A percentile compares a stretch with the other conserved stretches of the same genome.
Evolutionary conservation across 352 stramenopile genomes (phyloP).

Genomic region (Globisporangium orthogonon): DNA sequence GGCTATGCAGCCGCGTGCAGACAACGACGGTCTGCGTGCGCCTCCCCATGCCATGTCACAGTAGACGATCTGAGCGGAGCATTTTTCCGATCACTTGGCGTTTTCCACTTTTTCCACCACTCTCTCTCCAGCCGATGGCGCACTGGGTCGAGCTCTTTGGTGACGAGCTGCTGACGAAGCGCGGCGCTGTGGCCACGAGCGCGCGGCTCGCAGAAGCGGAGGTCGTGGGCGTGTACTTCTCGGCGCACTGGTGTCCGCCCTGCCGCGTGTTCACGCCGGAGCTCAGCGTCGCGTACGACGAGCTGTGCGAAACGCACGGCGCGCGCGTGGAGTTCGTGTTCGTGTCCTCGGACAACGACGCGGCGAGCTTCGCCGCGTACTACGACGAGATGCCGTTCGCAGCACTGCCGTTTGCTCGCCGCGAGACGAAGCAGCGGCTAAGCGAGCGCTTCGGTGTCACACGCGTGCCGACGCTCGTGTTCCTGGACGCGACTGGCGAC

Average conservation of each 20-base stretch:
- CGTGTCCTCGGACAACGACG: constrained; percentile 36
- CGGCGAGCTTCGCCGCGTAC: constrained; percentile 55
- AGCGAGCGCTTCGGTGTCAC: constrained; percentile 66
- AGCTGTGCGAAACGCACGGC: constrained; percentile 31
- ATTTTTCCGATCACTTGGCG: not conserved
- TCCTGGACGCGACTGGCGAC: constrained; percentile 76
- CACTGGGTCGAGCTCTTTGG: constrained; percentile 14
- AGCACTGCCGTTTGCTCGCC: constrained; percentile 69
- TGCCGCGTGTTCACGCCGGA: constrained; percentile 80
- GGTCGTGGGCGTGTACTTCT: constrained; percentile 78
- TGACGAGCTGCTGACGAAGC: constrained; percentile 14
- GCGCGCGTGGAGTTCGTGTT: constrained; percentile 57
- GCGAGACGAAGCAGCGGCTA: constrained; percentile 43
- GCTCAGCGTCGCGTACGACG: constrained; percentile 53
- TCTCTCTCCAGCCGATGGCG: not conserved
- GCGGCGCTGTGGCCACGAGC: constrained; percentile 10
- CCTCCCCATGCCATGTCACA: not conserved
- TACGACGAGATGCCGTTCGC: constrained; percentile 75
- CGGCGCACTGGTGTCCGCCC: constrained; percentile 73
- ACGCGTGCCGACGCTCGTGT: constrained; percentile 71
- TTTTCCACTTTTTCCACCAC: not conserved
- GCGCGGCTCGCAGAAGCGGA: constrained; percentile 20
- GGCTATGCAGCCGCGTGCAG: not conserved
- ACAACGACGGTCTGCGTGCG: not conserved
- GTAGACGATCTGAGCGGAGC: not conserved